Evolutionary conservation across 176 grass and related monocot species (phyloP).

Genomic region (Alloteropsis semialata): DNA sequence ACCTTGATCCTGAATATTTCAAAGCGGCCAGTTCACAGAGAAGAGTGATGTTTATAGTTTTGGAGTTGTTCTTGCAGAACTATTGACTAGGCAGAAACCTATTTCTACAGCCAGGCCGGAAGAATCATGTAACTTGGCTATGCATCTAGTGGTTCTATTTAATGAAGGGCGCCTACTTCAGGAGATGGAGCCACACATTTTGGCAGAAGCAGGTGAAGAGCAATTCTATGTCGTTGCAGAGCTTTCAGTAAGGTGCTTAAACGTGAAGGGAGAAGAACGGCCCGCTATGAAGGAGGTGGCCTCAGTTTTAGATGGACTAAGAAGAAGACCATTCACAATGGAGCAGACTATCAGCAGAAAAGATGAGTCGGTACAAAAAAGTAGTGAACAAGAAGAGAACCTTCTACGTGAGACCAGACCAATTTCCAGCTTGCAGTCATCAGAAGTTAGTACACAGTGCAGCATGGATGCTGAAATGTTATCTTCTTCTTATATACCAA

Average conservation of each 20-base stretch:
- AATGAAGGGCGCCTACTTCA: conserved; percentile 33
- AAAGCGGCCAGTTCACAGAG: conserved; percentile 42
- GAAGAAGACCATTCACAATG: conserved; percentile 17
- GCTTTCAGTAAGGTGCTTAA: conserved; percentile 49
- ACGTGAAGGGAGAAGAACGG: conserved; percentile 41
- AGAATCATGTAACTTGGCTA: conserved; percentile 43
- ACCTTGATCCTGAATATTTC: conserved; percentile 65
- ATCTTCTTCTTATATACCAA: not conserved
- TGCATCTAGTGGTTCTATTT: conserved; percentile 29
- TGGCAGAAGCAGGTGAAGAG: conserved; percentile 42
- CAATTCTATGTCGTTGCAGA: conserved; percentile 31
- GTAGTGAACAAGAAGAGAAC: not conserved
- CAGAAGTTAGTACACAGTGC: conserved; percentile 14
- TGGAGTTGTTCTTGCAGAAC: conserved; percentile 54
- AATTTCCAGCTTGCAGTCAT: not conserved
- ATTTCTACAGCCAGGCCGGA: conserved; percentile 35
- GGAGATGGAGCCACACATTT: conserved; percentile 34
- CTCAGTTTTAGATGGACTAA: conserved; percentile 24
- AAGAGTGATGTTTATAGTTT: conserved; percentile 68
- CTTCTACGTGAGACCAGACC: not conserved
- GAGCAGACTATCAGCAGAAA: not conserved
- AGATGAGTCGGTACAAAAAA: not conserved
- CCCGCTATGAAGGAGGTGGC: conserved; percentile 52
- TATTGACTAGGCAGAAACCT: conserved; percentile 48
- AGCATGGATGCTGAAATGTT: conserved; percentile 26